phyloP scores from a whole-genome alignment of 2,329 filamentous ascomycete genomes.

The Drechslerella stenobrocha region DNA sequence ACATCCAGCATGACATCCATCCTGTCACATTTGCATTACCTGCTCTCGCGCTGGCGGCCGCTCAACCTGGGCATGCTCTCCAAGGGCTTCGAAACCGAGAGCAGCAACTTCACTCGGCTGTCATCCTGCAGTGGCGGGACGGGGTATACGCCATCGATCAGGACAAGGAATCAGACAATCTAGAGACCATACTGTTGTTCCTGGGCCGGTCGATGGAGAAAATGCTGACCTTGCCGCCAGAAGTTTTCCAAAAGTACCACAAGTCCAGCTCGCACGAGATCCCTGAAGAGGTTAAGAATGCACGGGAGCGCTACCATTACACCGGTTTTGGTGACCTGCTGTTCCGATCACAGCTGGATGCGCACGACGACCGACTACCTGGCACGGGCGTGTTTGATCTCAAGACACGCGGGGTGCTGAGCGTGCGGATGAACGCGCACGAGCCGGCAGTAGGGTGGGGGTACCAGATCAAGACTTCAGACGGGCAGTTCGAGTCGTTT shows the following conservation, averaged over 20 bases:
- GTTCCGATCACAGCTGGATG: constrained; percentile 93
- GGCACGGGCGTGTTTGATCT: constrained; percentile 94
- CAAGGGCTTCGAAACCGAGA: constrained; percentile 66
- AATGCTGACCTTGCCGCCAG: constrained; percentile 77
- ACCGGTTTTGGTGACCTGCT: constrained; percentile 83
- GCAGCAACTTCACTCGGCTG: constrained; percentile 71
- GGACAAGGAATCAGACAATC: constrained; percentile 81
- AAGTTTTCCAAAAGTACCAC: constrained; percentile 84
- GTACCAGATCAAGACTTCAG: constrained; percentile 78
- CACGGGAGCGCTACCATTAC: constrained; percentile 82
- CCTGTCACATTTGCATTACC: constrained; percentile 86
- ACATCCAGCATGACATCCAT: constrained; percentile 94
- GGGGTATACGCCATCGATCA: constrained; percentile 93
- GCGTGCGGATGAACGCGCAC: constrained; percentile 81
- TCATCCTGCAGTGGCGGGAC: constrained; percentile 75
- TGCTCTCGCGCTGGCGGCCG: constrained; percentile 79
- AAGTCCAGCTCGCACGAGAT: constrained; percentile 69
- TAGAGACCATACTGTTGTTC: constrained; percentile 82
- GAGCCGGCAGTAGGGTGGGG: constrained; percentile 74
- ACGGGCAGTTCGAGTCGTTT: constrained; percentile 84
- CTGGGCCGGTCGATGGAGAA: constrained; percentile 97
- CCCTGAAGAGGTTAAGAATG: constrained; percentile 70
- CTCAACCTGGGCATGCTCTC: constrained; percentile 71
- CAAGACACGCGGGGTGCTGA: constrained; percentile 89
- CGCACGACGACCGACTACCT: constrained; percentile 79